Base-by-base conservation (phyloP, 139 green algal species). In the Pseudopediastrum boryanum region DNA sequence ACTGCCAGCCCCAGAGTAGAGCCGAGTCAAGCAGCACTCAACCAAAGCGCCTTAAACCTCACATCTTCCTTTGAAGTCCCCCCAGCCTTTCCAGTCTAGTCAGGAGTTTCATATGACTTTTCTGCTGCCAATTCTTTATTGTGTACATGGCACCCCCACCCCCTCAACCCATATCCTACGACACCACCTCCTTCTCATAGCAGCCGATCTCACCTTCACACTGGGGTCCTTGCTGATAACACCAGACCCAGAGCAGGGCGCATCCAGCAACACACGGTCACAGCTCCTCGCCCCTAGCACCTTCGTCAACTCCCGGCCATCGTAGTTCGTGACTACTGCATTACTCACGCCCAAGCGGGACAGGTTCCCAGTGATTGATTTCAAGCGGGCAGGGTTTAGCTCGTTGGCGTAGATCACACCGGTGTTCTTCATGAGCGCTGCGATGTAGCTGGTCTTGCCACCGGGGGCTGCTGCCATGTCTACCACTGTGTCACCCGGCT, bases 391-490 rank as follows among this genome's bases (percentile, higher is more conserved):
- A 81, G 90, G 86, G 84, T 96, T 97, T 61, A 98, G 88, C 86
- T 99, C 97, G 77, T 99, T 99, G 39, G 96, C 97, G 79, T 98
- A 98, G 35, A 99, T 81, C 77, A 38, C 41, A 85, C 88, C 93
- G 48, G 89, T 97, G 90, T 99, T 99, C 54, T 89, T 86, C 95
- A 99, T 98, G 44, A 99, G 85, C 21, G 96, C 92, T 10, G 90
- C 88, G 4, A 99, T 75, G 86, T 99, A 98, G 4, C 95, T 98
- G 12, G 97, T 98, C 89, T 99, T 99, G 76, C 97, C 97, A 44
- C 96, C 96, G n/a, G 97, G 97, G 0, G 97, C 95, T 1, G 97
- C 96, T 23, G 97, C 97, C 85, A 99, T 93, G 86, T 99, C 97
- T 13, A 99, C 90, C 12, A 99, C 83, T 4, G 88, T 87, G 87